Conservation (phyloP, 495 filamentous ascomycete genomes). For the Penicillium parvum region DNA sequence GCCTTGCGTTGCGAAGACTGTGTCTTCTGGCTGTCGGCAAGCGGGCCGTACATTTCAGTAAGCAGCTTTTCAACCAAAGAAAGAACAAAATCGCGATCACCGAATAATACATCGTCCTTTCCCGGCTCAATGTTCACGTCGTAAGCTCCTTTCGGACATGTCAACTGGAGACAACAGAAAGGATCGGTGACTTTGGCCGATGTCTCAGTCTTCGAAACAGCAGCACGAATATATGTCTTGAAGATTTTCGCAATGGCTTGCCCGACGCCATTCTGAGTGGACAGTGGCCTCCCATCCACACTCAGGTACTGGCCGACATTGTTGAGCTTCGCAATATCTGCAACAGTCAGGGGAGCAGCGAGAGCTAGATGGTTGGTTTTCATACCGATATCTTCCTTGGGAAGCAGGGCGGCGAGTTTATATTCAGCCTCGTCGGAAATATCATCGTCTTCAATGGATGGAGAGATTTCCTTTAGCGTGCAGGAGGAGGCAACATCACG, state of each 20-base stretch:
- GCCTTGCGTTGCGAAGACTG: conserved; percentile 5
- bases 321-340: conserved; percentile 51
- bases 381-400: conserved; percentile 45
- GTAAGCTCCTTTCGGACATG: conserved; percentile 66
- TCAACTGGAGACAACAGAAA: conserved; percentile 70
- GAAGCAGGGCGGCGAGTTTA: conserved; percentile 56
- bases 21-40: conserved; percentile 6
- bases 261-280: conserved; percentile 54
- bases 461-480: conserved; percentile 32
- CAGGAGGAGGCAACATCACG: conserved; percentile 57
- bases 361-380: background rate
- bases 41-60: conserved; percentile 48
- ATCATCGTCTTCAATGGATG: conserved; percentile 8
- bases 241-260: conserved; percentile 62
- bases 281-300: conserved; percentile 74
- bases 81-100: conserved; percentile 52
- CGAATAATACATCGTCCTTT: conserved; percentile 85
- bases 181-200: conserved; percentile 48
- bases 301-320: conserved; percentile 63
- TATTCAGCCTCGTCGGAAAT: conserved; percentile 21
- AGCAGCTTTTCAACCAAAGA: conserved; percentile 53
- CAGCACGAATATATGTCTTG: conserved; percentile 51
- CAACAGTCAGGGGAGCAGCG: conserved; percentile 7
- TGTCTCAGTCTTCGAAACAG: conserved; percentile 20
- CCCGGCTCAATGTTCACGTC: conserved; percentile 87